Conservation (phyloP, 83 land plant genomes). For the Picea mariana region DNA sequence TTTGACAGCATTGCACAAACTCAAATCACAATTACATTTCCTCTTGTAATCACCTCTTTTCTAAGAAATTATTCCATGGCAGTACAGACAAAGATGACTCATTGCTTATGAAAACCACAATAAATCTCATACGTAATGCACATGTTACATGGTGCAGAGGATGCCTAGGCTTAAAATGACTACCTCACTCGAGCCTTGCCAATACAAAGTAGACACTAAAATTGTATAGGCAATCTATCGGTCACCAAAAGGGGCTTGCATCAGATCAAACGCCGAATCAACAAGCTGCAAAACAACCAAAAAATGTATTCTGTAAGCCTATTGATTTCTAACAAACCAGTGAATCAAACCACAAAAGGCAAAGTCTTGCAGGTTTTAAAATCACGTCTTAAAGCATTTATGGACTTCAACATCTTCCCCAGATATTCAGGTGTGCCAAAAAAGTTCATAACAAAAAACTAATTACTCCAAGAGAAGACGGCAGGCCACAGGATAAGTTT, state of each 20-base stretch:
- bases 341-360: too few relatives aligned
- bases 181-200: background rate
- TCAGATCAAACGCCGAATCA: slow-evolving; percentile 7
- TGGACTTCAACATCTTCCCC: too few relatives aligned
- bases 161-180: background rate
- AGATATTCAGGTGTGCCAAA: too few relatives aligned
- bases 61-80: background rate
- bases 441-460: too few relatives aligned
- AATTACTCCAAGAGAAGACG: too few relatives aligned
- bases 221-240: background rate
- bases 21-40: background rate
- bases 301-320: background rate
- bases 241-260: slow-evolving; percentile 8
- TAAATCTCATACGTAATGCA: background rate
- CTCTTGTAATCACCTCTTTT: background rate
- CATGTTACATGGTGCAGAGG: background rate
- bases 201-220: background rate
- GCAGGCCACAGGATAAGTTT: too few relatives aligned
- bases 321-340: too few relatives aligned
- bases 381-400: too few relatives aligned
- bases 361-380: too few relatives aligned
- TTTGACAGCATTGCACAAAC: background rate
- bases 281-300: slow-evolving; percentile 11
- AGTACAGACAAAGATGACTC: background rate
- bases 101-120: background rate